Conservation (phyloP, 805 yeast genomes). For the Metschnikowia gruessii region DNA sequence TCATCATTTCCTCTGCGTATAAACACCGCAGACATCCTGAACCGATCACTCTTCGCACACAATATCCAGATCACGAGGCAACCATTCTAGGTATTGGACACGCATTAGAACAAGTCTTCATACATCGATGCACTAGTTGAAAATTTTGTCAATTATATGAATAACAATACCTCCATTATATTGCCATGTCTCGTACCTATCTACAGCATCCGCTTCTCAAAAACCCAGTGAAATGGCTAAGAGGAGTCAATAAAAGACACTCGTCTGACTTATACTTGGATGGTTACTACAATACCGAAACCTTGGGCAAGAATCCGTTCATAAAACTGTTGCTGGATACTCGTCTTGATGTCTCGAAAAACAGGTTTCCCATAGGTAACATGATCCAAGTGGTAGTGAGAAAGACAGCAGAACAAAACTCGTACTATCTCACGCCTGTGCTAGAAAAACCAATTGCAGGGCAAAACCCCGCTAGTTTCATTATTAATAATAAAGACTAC, state of each 20-base stretch:
- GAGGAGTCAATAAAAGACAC: constrained; percentile 20
- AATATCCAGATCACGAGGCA: neutral
- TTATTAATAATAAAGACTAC: constrained; percentile 24
- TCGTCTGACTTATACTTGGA: constrained; percentile 22
- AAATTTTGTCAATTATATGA: no score
- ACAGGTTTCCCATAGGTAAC: constrained; percentile 30
- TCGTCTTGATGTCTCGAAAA: constrained; percentile 23
- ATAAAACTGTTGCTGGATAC: constrained; percentile 26
- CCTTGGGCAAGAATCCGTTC: constrained; percentile 28
- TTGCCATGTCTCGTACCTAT: constrained; percentile 6
- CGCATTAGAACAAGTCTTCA: no score
- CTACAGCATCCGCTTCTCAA: constrained; percentile 29
- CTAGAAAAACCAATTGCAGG: constrained; percentile 16
- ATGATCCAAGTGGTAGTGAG: constrained; percentile 22
- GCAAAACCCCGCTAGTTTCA: constrained; percentile 26
- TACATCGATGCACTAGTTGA: neutral
- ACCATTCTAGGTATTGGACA: no score
- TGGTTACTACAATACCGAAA: constrained; percentile 19
- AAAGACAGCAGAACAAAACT: neutral
- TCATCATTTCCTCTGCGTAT: neutral
- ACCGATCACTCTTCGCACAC: neutral
- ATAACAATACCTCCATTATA: no score
- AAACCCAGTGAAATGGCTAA: constrained; percentile 31
- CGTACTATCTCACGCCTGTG: constrained; percentile 19
- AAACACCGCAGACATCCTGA: neutral